Evolutionary conservation across 129 eudicot genomes (phyloP).

Genomic region (Helianthus tuberosus): DNA sequence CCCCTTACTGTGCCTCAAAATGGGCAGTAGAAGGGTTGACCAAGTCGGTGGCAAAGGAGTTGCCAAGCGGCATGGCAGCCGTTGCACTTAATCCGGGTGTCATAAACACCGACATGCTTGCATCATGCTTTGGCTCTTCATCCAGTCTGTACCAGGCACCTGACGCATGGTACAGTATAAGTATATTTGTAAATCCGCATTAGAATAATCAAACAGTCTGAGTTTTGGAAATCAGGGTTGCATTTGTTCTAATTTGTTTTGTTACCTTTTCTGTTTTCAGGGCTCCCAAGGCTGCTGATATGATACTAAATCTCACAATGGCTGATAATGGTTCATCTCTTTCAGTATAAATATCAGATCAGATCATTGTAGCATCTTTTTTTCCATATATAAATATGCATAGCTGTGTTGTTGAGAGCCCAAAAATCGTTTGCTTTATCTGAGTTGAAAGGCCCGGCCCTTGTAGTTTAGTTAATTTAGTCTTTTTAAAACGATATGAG

Average conservation of each 20-base stretch:
- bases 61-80: slow-evolving; percentile 81
- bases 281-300: slow-evolving; percentile 97
- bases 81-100: slow-evolving; percentile 96
- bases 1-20: slow-evolving; percentile 98
- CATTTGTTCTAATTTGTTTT: background rate
- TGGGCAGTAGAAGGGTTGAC: slow-evolving; percentile 97
- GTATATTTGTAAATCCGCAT: background rate
- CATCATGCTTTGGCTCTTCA: slow-evolving; percentile 87
- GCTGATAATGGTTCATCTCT: slow-evolving; percentile 95
- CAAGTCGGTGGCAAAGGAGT: slow-evolving; percentile 89
- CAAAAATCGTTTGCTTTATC: background rate
- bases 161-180: slow-evolving; percentile 67
- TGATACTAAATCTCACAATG: slow-evolving; percentile 84
- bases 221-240: slow-evolving; percentile 6
- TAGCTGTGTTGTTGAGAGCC: background rate
- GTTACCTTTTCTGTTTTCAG: slow-evolving; percentile 35
- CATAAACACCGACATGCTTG: slow-evolving; percentile 91
- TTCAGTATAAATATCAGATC: slow-evolving; percentile 51
- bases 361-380: background rate
- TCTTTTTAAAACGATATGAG: slow-evolving; percentile 13
- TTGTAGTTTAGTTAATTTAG: slow-evolving; percentile 5
- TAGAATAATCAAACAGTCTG: background rate
- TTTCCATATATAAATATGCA: slow-evolving; percentile 3
- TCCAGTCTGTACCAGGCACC: slow-evolving; percentile 78
- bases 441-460: background rate